A percentile compares a stretch with the other conserved stretches of the same genome.
Conservation (phyloP, 805 yeast species). For the Saccharomycopsis babjevae region DNA sequence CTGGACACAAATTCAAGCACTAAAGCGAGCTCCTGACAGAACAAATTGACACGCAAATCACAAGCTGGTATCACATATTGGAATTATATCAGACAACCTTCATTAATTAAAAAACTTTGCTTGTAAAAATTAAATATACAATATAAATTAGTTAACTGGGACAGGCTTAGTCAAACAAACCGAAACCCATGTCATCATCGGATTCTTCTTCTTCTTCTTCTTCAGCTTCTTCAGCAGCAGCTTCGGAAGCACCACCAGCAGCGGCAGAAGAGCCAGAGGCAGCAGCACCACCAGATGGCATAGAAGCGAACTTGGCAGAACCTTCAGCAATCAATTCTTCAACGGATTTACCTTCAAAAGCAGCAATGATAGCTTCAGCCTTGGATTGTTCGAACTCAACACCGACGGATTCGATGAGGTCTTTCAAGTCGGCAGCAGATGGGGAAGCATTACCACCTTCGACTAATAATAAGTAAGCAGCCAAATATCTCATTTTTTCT, state of each 20-base stretch:
- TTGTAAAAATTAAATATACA: neutral
- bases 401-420: conserved; percentile 89
- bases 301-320: conserved; percentile 90
- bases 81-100: neutral
- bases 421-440: conserved; percentile 82
- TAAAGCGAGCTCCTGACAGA: neutral
- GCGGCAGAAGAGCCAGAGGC: conserved; percentile 61
- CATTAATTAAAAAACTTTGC: neutral
- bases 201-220: conserved; percentile 51
- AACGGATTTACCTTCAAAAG: conserved; percentile 89
- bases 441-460: conserved; percentile 96
- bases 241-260: conserved; percentile 65
- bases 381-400: conserved; percentile 89
- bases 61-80: neutral
- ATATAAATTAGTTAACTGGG: neutral
- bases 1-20: too few relatives aligned
- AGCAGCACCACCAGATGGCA: conserved; percentile 97
- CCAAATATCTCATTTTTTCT: conserved; percentile 79
- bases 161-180: conserved; percentile 85
- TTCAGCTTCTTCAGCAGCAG: conserved; percentile 52
- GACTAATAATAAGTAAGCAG: conserved; percentile 97
- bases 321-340: conserved; percentile 91
- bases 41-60: neutral
- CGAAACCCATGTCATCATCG: conserved; percentile 84
- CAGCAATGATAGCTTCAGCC: conserved; percentile 66